Evolutionary conservation across 1,284 basidiomycete species (phyloP), one percentile per base, ranked within the genome.

Genomic region (Malassezia equina): DNA sequence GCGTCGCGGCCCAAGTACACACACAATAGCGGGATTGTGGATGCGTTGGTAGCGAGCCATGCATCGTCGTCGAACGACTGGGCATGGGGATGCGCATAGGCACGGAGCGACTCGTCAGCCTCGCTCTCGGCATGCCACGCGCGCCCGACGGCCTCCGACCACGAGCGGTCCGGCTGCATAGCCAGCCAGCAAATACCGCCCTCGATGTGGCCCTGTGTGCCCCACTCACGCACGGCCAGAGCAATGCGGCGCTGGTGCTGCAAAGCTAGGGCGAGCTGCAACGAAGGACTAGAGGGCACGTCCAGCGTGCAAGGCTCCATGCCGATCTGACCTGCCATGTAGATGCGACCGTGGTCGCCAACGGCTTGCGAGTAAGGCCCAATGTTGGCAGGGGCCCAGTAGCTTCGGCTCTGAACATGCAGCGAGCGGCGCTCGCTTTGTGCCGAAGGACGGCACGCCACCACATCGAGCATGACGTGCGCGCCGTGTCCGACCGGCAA

Each of bases 371-470:
- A 93, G 75, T 98, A 99, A 1, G 94, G 94, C 29, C 94, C 94
- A 52, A 99, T 98, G 73, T 96, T 98, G 2, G 94, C 93, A 8
- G 94, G 90, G 15, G 93, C 93, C 94, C 94, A 99, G 74, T 96
- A 96, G 71, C 89, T 93, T 50, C 93, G 75, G 13, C 89, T 82
- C 76, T 98, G 94, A 0, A 98, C 91, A 71, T 99, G 94, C 31
- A 98, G 78, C 0, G 86, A 79, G 50, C 82, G 81, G 3, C 64
- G 32, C 47, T 48, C 40, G 2, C 55, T 29, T 2, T 47, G 36
- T 41, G 23, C n/a, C 7, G 42, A 4, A 17, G 39, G 33, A 8
- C 60, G 56, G 21, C 52, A 57, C 1, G 41, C 29, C 1, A 41
- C 36, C 6, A 28, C 49, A 39, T 51, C 53, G 12, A 55, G 19